These are phyloP conservation scores for Penicillium robsamsonii DNA, from an alignment of 495 filamentous ascomycete genomes.

Conservation along the genomic window DNA sequence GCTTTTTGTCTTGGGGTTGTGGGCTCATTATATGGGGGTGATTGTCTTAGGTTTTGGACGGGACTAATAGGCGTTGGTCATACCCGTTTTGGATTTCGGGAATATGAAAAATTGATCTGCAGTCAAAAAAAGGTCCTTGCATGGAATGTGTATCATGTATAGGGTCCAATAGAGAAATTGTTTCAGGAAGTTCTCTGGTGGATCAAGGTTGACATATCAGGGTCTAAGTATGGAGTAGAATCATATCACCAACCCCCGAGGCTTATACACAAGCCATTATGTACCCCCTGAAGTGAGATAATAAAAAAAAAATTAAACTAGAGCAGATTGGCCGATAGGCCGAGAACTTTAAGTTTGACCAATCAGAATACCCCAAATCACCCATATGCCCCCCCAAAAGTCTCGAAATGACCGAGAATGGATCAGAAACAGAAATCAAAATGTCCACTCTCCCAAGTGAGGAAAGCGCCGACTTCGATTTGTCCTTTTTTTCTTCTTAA, in stretches of 20 bases:
- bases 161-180: neutral
- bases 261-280: no score
- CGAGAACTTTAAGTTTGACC: slow-evolving; percentile 1
- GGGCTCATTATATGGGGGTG: neutral
- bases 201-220: slow-evolving; percentile 2
- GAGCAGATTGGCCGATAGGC: neutral
- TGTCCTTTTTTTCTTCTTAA: neutral
- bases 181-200: neutral
- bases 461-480: neutral
- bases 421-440: neutral
- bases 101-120: neutral
- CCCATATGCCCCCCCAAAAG: no score
- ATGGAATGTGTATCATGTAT: neutral
- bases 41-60: neutral
- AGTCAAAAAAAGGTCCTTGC: neutral
- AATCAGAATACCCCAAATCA: neutral
- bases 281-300: neutral
- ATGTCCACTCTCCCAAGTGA: neutral
- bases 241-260: no score
- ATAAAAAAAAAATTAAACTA: neutral
- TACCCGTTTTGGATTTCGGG: neutral
- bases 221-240: neutral
- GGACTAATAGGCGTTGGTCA: neutral
- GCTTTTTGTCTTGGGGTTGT: neutral
- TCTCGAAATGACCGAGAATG: neutral